phyloP scores from a whole-genome alignment of 495 filamentous ascomycete species.

The Penicillium alfredii region DNA sequence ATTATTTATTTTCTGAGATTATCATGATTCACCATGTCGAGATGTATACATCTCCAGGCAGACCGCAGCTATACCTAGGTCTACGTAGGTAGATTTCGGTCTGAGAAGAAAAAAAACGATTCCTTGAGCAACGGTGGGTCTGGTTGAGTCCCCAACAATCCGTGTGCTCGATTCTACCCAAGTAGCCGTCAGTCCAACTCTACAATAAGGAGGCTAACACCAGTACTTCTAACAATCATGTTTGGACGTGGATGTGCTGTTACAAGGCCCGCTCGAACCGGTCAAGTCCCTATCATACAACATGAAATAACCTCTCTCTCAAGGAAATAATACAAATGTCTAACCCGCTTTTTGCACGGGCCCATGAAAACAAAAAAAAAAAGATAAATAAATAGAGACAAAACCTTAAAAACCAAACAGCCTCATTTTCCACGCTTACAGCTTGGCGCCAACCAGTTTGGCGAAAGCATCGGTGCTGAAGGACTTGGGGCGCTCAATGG shows the following conservation, averaged over 20 bases:
- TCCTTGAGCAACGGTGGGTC: no score
- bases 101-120: no score
- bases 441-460: constrained; percentile 83
- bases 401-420: constrained; percentile 1
- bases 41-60: no score
- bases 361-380: constrained; percentile 27
- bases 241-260: constrained; percentile 37
- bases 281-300: constrained; percentile 45
- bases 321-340: constrained; percentile 27
- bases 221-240: no score
- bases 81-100: no score
- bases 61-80: no score
- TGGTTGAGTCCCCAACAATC: constrained; percentile 29
- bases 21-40: background rate
- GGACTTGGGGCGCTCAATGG: constrained; percentile 75
- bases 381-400: constrained; percentile 14
- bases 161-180: constrained; percentile 24
- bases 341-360: constrained; percentile 5
- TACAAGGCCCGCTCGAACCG: constrained; percentile 45
- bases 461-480: constrained; percentile 96
- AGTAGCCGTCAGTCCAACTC: constrained; percentile 22
- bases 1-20: no score
- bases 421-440: constrained; percentile 65
- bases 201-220: no score
- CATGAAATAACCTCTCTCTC: constrained; percentile 33